Base-by-base conservation (phyloP, 2,329 filamentous ascomycete genomes). In the Aspergillus clavatus region DNA sequence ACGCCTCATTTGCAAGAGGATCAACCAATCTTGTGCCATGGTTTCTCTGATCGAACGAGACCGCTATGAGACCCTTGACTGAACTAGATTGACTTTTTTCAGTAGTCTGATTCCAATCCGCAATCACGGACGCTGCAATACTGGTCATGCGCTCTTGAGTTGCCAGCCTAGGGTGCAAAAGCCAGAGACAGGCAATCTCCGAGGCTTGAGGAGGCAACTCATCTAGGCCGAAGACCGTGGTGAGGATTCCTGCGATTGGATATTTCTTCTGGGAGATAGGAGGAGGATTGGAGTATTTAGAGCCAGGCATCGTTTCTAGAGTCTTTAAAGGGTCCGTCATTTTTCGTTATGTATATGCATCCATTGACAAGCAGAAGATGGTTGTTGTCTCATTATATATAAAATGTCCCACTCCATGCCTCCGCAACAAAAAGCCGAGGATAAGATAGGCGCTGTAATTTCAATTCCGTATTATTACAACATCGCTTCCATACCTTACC, bases 41-140 rank as follows among this genome's bases (percentile, higher is more conserved):
- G 66, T 97, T 97, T 37, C 91, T 80, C 72, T 95, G 89, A 69
- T 97, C 93, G 66, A 95, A 95, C 2, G 85, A 80, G 10, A 90
- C 79, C 2, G 87, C 89, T 40, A 97, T 83, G 31, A 97, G 69
- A 0, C 86, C 86, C 47, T 73, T 71, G 67, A 60, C 43, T 49
- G 62, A 33, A 41, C 52, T 61, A 39, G 50, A 56, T 26, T 57
- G 52, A 24, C 60, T 57, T 11, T 65, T 54, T 45, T 58, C 56
- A 39, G 61, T 65, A 52, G 61, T 68, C 42, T 67, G 60, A 58
- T 86, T 83, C 81, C 84, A 94, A 7, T 81, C 78, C n/a, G 72
- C 68, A 40, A 96, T 76, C 10, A 81, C 74, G 5, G 79, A 77
- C n/a, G 76, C 71, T 2, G 89, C 90, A 43, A 93, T 78, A 22